Base-by-base conservation (phyloP, 2,329 filamentous ascomycete species). In the Geosmithia putterillii region DNA sequence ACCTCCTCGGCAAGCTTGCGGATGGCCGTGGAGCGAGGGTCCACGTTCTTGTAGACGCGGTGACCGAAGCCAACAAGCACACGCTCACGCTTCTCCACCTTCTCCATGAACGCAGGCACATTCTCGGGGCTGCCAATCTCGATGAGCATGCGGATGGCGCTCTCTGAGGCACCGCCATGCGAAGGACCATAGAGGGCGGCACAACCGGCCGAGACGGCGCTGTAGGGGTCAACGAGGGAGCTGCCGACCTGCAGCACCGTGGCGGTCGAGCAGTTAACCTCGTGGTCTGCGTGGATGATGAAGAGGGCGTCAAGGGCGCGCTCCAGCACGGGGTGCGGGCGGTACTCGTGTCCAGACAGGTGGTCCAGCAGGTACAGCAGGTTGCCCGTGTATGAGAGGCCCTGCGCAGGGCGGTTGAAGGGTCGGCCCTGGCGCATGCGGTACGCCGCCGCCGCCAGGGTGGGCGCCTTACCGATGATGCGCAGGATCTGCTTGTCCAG, bases 161-260 rank as follows among this genome's bases (percentile, higher is more conserved):
- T 66, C 48, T 78, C 74, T 0, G 71, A 73, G 3, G 74, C 74
- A n/a, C 74, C 74, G 44, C 73, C 74, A 54, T 79, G 74, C 0
- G 74, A 70, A 0, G 73, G 73, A 0, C 74, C 74, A 49, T 75
- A 74, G 2, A 71, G 63, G 0, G 71, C 71, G 1, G 73, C 65
- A n/a, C 69, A 67, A 5, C 71, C 63, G 0, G 72, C 69, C 1
- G 71, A 58, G 12, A 76, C 69, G 17, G 72, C 63, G 48, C 67
- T 73, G 46, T 63, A 76, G 0, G 74, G 73, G 50, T 78, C 75
- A 0, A 76, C 68, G 10, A 78, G 56, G 0, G 70, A 71, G 44
- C 68, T 73, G 7, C 74, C 72, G 18, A 76, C 71, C 45, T 76
- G 71, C 15, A 78, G 57, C 25, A 74, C 65, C 1, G 73, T 70